These are phyloP conservation scores for Sindora glabra DNA, from an alignment of 306 rosid genomes.

Conservation along the genomic window DNA sequence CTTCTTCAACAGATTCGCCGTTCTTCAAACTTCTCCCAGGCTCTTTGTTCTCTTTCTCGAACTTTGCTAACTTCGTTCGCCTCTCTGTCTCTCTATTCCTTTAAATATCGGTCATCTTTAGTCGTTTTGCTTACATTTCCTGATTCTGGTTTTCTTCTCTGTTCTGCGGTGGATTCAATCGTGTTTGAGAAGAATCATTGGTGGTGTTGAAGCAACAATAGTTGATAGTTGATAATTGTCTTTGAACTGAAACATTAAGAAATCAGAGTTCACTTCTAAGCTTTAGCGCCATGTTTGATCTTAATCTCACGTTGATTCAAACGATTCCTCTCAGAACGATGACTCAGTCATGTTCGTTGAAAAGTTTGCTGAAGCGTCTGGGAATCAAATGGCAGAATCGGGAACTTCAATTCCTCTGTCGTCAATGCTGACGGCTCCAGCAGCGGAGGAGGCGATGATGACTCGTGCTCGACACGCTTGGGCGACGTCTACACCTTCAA, in stretches of 20 bases:
- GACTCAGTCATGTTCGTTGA: slow-evolving; percentile 34
- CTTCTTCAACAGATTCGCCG: no score
- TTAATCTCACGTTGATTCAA: slow-evolving; percentile 65
- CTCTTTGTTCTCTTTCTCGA: not conserved
- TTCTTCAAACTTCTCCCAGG: not conserved
- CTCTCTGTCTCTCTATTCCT: not conserved
- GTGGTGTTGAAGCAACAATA: slow-evolving; percentile 12
- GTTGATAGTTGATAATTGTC: no score
- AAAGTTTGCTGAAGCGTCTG: slow-evolving; percentile 49
- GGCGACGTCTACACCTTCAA: slow-evolving; percentile 52
- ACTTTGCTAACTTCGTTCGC: no score
- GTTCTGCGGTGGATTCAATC: no score
- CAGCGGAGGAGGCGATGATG: slow-evolving; percentile 61
- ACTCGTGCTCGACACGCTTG: slow-evolving; percentile 80
- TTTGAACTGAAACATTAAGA: no score
- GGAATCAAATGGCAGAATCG: slow-evolving; percentile 79
- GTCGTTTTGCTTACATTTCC: slow-evolving; percentile 16
- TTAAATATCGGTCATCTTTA: slow-evolving; percentile 17
- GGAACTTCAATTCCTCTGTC: slow-evolving; percentile 85
- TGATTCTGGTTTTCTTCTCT: slow-evolving; percentile 1
- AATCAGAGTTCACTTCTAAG: slow-evolving; percentile 21
- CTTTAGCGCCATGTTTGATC: slow-evolving; percentile 60
- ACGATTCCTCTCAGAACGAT: slow-evolving; percentile 35
- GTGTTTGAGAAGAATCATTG: slow-evolving; percentile 5
- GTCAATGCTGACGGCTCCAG: slow-evolving; percentile 93